A percentile compares a stretch with the other conserved stretches of the same genome.
phyloP scores from a whole-genome alignment of 768 basidiomycete genomes.

The Trametes maxima region DNA sequence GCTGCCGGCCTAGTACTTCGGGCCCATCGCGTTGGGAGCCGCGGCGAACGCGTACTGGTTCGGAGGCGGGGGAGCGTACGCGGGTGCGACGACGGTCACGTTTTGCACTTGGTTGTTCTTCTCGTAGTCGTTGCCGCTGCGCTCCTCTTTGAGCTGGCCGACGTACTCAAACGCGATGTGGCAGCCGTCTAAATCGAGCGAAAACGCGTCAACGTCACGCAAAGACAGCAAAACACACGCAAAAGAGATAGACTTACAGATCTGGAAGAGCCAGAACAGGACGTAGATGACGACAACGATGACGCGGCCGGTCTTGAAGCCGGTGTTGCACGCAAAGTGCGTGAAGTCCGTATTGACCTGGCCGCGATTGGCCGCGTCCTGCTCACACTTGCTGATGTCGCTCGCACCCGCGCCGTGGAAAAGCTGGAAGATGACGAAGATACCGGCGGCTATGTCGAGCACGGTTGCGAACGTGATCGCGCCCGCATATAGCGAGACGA shows the following conservation, averaged over 20 bases:
- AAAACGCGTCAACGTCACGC: neutral
- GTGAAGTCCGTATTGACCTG: slow-evolving; percentile 34
- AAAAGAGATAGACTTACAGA: slow-evolving; percentile 46
- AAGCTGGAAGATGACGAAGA: slow-evolving; percentile 50
- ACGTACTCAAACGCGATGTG: slow-evolving; percentile 55
- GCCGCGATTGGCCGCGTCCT: slow-evolving; percentile 36
- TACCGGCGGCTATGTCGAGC: slow-evolving; percentile 49
- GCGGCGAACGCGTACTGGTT: slow-evolving; percentile 25
- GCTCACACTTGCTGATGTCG: slow-evolving; percentile 38
- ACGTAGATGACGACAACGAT: slow-evolving; percentile 48
- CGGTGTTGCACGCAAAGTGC: slow-evolving; percentile 44
- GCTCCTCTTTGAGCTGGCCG: slow-evolving; percentile 55
- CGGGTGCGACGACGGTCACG: slow-evolving; percentile 25
- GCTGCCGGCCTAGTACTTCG: neutral
- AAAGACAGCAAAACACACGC: neutral
- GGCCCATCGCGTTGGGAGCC: slow-evolving; percentile 16
- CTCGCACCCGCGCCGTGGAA: slow-evolving; percentile 36
- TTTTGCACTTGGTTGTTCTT: slow-evolving; percentile 17
- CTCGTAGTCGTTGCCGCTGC: slow-evolving; percentile 23
- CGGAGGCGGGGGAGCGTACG: slow-evolving; percentile 16
- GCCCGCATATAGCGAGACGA: slow-evolving; percentile 48
- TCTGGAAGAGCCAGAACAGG: slow-evolving; percentile 54
- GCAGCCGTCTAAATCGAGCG: slow-evolving; percentile 45
- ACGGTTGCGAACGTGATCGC: slow-evolving; percentile 49
- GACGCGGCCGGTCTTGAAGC: slow-evolving; percentile 45